Evolutionary conservation across 2,329 filamentous ascomycete species (phyloP), one percentile per base, ranked within the genome.

Genomic region (Penicillium italicum): DNA sequence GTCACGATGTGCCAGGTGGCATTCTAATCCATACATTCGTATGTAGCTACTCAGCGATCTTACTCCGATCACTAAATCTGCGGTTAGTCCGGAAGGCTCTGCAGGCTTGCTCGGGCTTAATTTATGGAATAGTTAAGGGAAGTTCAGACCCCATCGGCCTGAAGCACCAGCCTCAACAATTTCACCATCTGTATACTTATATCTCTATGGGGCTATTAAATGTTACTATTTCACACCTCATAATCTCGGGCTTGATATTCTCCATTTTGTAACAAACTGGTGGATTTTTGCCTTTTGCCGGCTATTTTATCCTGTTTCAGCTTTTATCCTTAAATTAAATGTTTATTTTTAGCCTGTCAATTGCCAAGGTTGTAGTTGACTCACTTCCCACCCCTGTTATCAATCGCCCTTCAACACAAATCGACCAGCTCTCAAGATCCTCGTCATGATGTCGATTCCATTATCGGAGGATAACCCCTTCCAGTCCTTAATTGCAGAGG

Each of bases 391-490:
- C 33, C 22, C 18, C 36, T 31, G 26, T n/a, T 4, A 24, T 42
- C n/a, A 18, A 14, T 8, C 20, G n/a, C n/a, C n/a, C 24, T 41
- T 3, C 3, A 36, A 20, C n/a, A 20, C 4, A 30, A 22, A 5
- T 12, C 18, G 8, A 28, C 14, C 22, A 30, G 8, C 14, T 37
- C 14, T 30, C n/a, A 7, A 33, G 10, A 4, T 31, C 4, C 4
- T 51, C 30, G 11, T 18, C 38, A 51, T 58, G 44, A 14, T 36
- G 20, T 11, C 48, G 31, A 9, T 51, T 10, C 12, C 44, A 9
- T 33, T 61, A 10, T 65, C 58, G 14, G 50, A 55, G 9, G 61
- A 66, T 37, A 64, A 65, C 47, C 61, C 59, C 4, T 62, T 64
- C 24, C 56, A 60, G 31, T 20, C 42, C n/a, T 50, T 63, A 28